These are phyloP conservation scores for Ambrosia trifida DNA, from an alignment of 129 eudicot genomes.

Conservation along the genomic window DNA sequence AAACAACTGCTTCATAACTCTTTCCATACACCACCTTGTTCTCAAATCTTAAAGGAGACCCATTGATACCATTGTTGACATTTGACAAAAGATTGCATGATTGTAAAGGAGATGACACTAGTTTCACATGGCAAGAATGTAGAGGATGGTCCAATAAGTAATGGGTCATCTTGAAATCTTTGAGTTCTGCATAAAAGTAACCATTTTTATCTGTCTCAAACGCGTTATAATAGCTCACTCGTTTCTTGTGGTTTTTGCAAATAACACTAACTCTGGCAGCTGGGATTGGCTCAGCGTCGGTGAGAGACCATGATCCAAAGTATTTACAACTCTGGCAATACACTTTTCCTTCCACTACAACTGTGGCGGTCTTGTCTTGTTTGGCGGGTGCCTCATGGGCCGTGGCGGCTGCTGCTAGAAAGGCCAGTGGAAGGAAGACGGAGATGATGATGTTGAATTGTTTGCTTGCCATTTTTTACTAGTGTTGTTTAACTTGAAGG, in stretches of 20 bases:
- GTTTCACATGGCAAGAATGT: conserved; percentile 75
- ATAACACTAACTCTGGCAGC: conserved; percentile 69
- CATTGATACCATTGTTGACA: conserved; percentile 75
- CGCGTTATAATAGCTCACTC: conserved; percentile 74
- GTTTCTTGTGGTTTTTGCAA: conserved; percentile 69
- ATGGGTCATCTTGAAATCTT: conserved; percentile 60
- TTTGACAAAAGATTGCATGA: conserved; percentile 61
- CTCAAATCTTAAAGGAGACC: conserved; percentile 72
- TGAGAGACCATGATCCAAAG: conserved; percentile 71
- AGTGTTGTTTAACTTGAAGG: conserved; percentile 1
- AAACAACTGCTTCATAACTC: conserved; percentile 68
- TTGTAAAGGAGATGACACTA: conserved; percentile 71
- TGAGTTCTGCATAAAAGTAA: conserved; percentile 69
- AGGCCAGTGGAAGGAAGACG: conserved; percentile 41
- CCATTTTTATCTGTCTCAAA: conserved; percentile 58
- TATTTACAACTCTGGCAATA: conserved; percentile 80
- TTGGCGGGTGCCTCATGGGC: conserved; percentile 35
- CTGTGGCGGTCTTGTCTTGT: conserved; percentile 42
- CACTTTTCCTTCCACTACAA: conserved; percentile 80
- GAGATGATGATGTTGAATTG: conserved; percentile 35
- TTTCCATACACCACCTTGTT: conserved; percentile 46
- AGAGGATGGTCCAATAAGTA: conserved; percentile 82
- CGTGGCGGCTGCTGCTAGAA: conserved; percentile 39
- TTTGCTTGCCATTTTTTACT: conserved; percentile 49
- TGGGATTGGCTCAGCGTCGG: conserved; percentile 58